Conservation (phyloP, 2,329 filamentous ascomycete species). For the Drechmeria coniospora region DNA sequence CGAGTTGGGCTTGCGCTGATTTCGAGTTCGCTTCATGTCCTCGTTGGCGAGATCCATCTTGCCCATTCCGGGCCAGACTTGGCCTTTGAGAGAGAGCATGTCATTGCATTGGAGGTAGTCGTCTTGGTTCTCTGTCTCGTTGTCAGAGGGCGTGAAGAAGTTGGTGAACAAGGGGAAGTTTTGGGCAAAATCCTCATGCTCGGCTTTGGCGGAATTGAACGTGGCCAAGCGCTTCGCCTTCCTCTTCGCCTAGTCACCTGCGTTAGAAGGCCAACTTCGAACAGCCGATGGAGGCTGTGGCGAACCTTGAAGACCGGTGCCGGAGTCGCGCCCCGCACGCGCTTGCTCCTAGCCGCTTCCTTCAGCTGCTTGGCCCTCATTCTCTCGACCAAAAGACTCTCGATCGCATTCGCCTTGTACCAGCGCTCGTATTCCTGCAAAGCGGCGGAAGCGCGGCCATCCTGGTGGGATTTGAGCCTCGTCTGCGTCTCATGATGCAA, state of each 20-base stretch:
- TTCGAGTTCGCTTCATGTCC: constrained; percentile 57
- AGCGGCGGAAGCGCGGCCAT: constrained; percentile 44
- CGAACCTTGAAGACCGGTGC: constrained; percentile 10
- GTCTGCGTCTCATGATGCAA: constrained; percentile 71
- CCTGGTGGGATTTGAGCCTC: constrained; percentile 53
- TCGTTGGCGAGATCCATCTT: constrained; percentile 68
- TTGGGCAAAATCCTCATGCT: constrained; percentile 11
- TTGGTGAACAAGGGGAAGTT: constrained; percentile 14
- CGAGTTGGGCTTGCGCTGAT: constrained; percentile 62
- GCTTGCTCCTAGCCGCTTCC: constrained; percentile 38
- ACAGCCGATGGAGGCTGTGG: background rate
- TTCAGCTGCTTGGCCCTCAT: constrained; percentile 63
- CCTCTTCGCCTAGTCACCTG: constrained; percentile 12
- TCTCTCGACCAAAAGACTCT: constrained; percentile 59
- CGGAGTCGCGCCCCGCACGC: constrained; percentile 11
- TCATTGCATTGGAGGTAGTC: constrained; percentile 13
- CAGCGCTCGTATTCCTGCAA: constrained; percentile 61
- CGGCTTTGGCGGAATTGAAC: constrained; percentile 12
- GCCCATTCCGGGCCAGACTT: constrained; percentile 64
- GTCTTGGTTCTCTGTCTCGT: constrained; percentile 14
- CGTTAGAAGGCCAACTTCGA: constrained; percentile 1
- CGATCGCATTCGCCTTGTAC: constrained; percentile 59
- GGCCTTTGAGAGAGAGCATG: constrained; percentile 44
- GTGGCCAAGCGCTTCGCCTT: constrained; percentile 11
- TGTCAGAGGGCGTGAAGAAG: constrained; percentile 12